phyloP scores from a whole-genome alignment of 1,139 yeast species.

The Yamadazyma diospyri region DNA sequence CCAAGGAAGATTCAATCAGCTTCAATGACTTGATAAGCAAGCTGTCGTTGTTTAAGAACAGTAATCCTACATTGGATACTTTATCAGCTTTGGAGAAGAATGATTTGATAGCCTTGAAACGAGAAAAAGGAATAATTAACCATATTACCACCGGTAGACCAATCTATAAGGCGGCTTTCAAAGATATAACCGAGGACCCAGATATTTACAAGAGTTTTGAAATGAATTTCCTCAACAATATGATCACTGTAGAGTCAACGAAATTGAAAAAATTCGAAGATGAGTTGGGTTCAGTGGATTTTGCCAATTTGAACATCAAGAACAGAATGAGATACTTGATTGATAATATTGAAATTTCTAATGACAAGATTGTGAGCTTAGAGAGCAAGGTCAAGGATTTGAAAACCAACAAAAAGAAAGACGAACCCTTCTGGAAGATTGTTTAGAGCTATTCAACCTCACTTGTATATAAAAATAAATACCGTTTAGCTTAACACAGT shows the following conservation, averaged over 20 bases:
- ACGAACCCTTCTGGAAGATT: slow-evolving; percentile 3
- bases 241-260: slow-evolving; percentile 58
- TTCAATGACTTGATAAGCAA: slow-evolving; percentile 53
- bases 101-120: slow-evolving; percentile 65
- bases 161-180: slow-evolving; percentile 76
- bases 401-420: slow-evolving; percentile 4
- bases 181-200: slow-evolving; percentile 55
- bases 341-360: slow-evolving; percentile 58
- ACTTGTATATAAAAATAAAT: slow-evolving; percentile 1
- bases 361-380: slow-evolving; percentile 42
- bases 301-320: slow-evolving; percentile 46
- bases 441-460: not conserved
- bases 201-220: slow-evolving; percentile 62
- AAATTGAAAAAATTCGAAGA: slow-evolving; percentile 65
- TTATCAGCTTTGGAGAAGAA: slow-evolving; percentile 72
- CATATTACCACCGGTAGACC: slow-evolving; percentile 81
- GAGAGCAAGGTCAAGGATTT: slow-evolving; percentile 27
- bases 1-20: slow-evolving; percentile 41
- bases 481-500: no score
- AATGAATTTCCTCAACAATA: slow-evolving; percentile 50
- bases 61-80: slow-evolving; percentile 45
- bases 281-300: slow-evolving; percentile 56
- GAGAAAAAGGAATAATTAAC: slow-evolving; percentile 72
- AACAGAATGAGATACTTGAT: slow-evolving; percentile 64
- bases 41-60: slow-evolving; percentile 60